Evolutionary conservation across 108 stramenopile genomes (phyloP).

Genomic region (Pseudonitzschia multistriata): DNA sequence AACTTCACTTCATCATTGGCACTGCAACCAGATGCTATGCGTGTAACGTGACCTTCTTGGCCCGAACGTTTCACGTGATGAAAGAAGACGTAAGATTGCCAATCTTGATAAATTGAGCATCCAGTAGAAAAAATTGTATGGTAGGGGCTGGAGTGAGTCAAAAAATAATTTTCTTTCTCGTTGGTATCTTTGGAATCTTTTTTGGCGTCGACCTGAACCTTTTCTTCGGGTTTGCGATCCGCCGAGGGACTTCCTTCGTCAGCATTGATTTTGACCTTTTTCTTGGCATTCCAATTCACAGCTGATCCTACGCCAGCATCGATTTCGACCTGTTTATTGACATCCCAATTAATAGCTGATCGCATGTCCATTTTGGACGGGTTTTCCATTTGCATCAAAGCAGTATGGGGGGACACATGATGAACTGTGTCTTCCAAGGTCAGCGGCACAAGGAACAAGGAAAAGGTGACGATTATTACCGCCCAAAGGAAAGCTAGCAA

Average conservation of each 20-base stretch:
- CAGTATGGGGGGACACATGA: background rate
- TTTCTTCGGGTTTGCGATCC: background rate
- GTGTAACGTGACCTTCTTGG: slow-evolving; percentile 84
- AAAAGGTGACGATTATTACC: background rate
- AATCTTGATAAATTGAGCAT: slow-evolving; percentile 89
- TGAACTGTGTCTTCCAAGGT: background rate
- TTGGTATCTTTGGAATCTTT: background rate
- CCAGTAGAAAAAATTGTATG: slow-evolving; percentile 82
- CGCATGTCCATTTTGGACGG: too few species aligned
- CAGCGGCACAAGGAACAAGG: background rate
- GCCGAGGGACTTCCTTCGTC: background rate
- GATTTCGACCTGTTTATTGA: too few species aligned
- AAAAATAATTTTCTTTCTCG: background rate
- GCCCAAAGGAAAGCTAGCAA: background rate
- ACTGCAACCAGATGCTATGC: slow-evolving; percentile 78
- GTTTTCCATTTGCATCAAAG: too few species aligned
- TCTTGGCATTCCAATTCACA: too few species aligned
- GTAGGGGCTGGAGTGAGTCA: slow-evolving; percentile 27
- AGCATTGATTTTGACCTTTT: too few species aligned
- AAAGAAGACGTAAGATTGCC: slow-evolving; percentile 92
- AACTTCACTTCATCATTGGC: slow-evolving; percentile 22
- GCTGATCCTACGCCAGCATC: too few species aligned
- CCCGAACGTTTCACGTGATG: slow-evolving; percentile 64
- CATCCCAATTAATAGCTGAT: too few species aligned
- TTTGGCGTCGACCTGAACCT: background rate